Evolutionary conservation across 2,329 filamentous ascomycete species (phyloP), one percentile per base, ranked within the genome.

Genomic region (Elsinoe perseae): DNA sequence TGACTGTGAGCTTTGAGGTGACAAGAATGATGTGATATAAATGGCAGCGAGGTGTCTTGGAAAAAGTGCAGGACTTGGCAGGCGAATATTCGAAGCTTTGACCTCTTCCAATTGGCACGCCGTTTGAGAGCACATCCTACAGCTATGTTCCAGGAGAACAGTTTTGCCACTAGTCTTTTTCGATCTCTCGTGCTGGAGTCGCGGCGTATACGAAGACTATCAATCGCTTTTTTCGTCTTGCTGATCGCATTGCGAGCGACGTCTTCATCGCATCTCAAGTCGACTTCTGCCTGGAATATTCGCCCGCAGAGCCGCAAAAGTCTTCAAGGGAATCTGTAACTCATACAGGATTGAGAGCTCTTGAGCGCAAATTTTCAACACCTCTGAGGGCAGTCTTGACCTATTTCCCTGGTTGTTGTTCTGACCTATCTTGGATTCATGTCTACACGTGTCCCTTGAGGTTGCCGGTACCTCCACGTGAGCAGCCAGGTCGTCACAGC

Each of bases 61-160:
- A 48, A 56, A 56, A 56, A 30, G 28, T 56, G 36, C 27, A 46
- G 38, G 38, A 12, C 53, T 56, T 56, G 53, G 53, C 53, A 32
- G 34, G 21, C 16, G 34, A 18, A 36, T n/a, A 36, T 52, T 6
- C 6, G 30, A 52, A 52, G 48, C 48, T 52, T 52, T 52, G 48
- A 25, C 48, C 48, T 38, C 4, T 21, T 25, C 20, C 20, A 18
- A 12, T n/a, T 25, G 40, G 44, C 25, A 18, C 44, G 44, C 25
- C 25, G 25, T 30, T 50, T 4, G 25, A 16, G 14, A 32, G 44
- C 44, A 32, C 25, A 50, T 30, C 44, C 25, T 30, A 23, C 23
- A 18, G n/a, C 27, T 23, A 44, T 44, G 23, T 44, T 44, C 12
- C 20, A 25, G 40, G 40, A 44, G 40, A 44, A 23, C 40, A 44